Conservation (phyloP, 306 rosid species). For the Aeschynomene evenia region DNA sequence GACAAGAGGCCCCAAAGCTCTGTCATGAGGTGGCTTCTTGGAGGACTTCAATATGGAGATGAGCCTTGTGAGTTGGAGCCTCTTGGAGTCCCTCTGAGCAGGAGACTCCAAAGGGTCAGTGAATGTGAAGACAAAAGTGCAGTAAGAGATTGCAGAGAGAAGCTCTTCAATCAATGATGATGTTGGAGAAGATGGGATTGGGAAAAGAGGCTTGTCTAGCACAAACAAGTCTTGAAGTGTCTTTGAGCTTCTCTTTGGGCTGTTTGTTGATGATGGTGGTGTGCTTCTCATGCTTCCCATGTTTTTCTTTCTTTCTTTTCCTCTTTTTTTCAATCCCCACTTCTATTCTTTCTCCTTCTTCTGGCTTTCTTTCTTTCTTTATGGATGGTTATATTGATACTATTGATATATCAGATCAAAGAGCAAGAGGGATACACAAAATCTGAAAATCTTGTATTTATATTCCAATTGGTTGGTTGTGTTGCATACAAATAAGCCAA, state of each 20-base stretch:
- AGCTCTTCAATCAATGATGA: slow-evolving; percentile 50
- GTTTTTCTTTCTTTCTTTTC: background rate
- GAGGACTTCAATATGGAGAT: slow-evolving; percentile 49
- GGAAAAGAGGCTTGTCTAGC: slow-evolving; percentile 30
- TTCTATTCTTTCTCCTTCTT: background rate
- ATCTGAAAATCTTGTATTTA: background rate
- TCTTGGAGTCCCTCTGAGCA: slow-evolving; percentile 57
- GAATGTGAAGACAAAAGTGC: slow-evolving; percentile 50
- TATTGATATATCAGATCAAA: slow-evolving; percentile 24
- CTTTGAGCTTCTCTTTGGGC: slow-evolving; percentile 28
- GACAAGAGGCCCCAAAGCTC: slow-evolving; percentile 45
- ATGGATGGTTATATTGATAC: background rate
- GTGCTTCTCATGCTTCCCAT: slow-evolving; percentile 44
- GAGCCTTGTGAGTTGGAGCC: slow-evolving; percentile 55
- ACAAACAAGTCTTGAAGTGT: slow-evolving; percentile 55
- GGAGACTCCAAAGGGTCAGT: slow-evolving; percentile 53
- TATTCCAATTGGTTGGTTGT: slow-evolving; percentile 14
- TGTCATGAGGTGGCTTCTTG: slow-evolving; percentile 41
- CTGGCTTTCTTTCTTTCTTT: background rate
- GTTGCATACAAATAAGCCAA: slow-evolving; percentile 29
- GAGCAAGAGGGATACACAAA: slow-evolving; percentile 11
- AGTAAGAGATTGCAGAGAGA: slow-evolving; percentile 47
- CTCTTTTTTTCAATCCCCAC: too few species aligned
- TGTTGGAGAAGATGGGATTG: slow-evolving; percentile 30
- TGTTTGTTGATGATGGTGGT: slow-evolving; percentile 2